Conservation (phyloP, 106 monocot species). For the Ottelia alismoides region DNA sequence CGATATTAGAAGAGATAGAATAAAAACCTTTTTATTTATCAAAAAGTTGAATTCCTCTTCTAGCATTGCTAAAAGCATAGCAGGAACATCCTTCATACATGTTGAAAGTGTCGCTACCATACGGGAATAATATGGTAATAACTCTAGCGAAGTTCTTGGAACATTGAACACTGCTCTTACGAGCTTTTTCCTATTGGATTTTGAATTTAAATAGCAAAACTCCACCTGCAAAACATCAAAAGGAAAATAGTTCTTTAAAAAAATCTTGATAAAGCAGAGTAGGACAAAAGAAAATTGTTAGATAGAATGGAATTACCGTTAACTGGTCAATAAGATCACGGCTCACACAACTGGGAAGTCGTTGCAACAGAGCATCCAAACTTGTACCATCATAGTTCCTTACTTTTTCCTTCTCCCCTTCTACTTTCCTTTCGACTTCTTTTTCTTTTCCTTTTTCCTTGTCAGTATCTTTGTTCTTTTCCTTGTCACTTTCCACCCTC, state of each 20-base stretch:
- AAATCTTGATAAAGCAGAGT: neutral
- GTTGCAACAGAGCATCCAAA: constrained; percentile 76
- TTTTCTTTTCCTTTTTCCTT: constrained; percentile 69
- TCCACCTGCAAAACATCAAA: constrained; percentile 55
- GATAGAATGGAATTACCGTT: constrained; percentile 36
- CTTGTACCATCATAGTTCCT: constrained; percentile 65
- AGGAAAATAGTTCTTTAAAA: neutral
- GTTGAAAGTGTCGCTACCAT: constrained; percentile 93
- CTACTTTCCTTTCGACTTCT: constrained; percentile 64
- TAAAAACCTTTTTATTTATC: constrained; percentile 88
- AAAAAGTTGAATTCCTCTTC: constrained; percentile 96
- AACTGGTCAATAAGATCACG: constrained; percentile 97
- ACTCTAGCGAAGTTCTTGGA: constrained; percentile 85
- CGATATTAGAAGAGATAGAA: too few relatives aligned
- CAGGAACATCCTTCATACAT: constrained; percentile 92
- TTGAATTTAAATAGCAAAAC: constrained; percentile 95
- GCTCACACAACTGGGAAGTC: constrained; percentile 91
- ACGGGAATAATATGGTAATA: constrained; percentile 92
- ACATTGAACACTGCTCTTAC: constrained; percentile 74
- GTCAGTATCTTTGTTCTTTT: constrained; percentile 41
- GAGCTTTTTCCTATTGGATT: constrained; percentile 87
- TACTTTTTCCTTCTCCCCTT: constrained; percentile 77
- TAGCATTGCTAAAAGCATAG: constrained; percentile 61
- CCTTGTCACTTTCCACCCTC: constrained; percentile 51
- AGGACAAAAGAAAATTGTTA: neutral